Evolutionary conservation across 352 stramenopile species (phyloP).

Genomic region (Globisporangium takayamanum): DNA sequence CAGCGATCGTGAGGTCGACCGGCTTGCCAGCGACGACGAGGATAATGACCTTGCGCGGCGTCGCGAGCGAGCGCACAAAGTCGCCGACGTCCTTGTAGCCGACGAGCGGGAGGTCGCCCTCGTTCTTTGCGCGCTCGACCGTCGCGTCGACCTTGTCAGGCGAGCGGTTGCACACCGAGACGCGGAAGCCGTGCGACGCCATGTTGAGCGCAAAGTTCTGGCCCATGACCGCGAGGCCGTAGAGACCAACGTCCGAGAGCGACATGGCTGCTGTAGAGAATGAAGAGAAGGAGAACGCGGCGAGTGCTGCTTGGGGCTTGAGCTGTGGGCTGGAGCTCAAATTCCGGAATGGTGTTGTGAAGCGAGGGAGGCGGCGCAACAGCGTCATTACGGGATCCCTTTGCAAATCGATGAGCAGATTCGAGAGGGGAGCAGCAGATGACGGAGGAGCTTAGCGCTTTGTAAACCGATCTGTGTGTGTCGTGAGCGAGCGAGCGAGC

Average conservation of each 20-base stretch:
- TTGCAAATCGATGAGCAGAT: constrained; percentile 12
- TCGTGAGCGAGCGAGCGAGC: neutral
- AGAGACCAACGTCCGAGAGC: constrained; percentile 85
- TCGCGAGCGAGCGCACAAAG: constrained; percentile 89
- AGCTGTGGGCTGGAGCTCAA: constrained; percentile 17
- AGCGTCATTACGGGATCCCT: constrained; percentile 8
- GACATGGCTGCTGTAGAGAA: constrained; percentile 27
- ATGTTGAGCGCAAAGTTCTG: constrained; percentile 99
- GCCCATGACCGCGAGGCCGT: constrained; percentile 93
- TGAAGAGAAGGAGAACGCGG: neutral
- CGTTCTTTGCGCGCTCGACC: constrained; percentile 90
- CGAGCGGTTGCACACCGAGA: constrained; percentile 97
- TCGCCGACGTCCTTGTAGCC: constrained; percentile 91
- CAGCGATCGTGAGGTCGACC: constrained; percentile 90
- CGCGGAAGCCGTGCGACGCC: constrained; percentile 94
- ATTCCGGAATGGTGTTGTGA: constrained; percentile 19
- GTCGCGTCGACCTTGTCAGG: constrained; percentile 96
- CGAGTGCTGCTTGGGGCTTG: neutral
- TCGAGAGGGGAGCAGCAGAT: constrained; percentile 2
- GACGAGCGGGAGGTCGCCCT: constrained; percentile 93
- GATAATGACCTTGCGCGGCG: constrained; percentile 97
- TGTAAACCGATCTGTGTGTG: too few species aligned
- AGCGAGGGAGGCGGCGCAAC: neutral
- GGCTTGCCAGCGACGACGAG: constrained; percentile 97
- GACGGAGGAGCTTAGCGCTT: too few species aligned